Evolutionary conservation across 345 rosid species (phyloP).

Genomic region (Leavenworthia alabamica): DNA sequence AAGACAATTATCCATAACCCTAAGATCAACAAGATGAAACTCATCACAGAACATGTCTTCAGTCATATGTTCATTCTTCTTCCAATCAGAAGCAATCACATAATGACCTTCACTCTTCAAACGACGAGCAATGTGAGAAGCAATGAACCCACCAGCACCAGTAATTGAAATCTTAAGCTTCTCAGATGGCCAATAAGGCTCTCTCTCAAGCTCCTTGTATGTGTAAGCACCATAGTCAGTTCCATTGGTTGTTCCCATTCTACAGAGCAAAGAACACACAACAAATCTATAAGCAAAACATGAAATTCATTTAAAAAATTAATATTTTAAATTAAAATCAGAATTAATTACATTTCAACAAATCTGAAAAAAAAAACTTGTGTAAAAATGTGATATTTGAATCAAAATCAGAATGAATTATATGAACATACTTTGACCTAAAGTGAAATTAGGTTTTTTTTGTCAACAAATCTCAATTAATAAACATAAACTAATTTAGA

Average conservation of each 20-base stretch:
- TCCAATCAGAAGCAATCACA: conserved; percentile 97
- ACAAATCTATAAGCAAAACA: background rate
- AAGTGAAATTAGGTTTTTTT: background rate
- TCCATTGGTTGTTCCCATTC: conserved; percentile 70
- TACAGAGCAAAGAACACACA: conserved; percentile 22
- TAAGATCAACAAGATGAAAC: conserved; percentile 88
- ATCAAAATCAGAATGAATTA: background rate
- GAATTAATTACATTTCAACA: background rate
- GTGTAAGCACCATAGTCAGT: conserved; percentile 69
- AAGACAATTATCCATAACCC: conserved; percentile 96
- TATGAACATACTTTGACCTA: background rate
- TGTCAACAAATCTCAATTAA: background rate
- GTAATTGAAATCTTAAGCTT: conserved; percentile 78
- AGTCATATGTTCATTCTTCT: conserved; percentile 98
- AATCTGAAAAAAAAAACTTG: too few relatives aligned
- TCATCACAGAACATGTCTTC: conserved; percentile 98
- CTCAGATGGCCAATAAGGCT: conserved; percentile 88
- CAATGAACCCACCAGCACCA: conserved; percentile 95
- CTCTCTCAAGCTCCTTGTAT: conserved; percentile 72
- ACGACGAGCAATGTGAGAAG: conserved; percentile 97
- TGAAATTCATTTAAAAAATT: background rate
- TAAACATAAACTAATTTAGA: background rate
- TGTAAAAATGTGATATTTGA: too few relatives aligned
- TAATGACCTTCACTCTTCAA: conserved; percentile 92
- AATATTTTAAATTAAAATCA: background rate